Evolutionary conservation across 2,329 filamentous ascomycete species (phyloP).

Genomic region (Myrmaecium sp.): DNA sequence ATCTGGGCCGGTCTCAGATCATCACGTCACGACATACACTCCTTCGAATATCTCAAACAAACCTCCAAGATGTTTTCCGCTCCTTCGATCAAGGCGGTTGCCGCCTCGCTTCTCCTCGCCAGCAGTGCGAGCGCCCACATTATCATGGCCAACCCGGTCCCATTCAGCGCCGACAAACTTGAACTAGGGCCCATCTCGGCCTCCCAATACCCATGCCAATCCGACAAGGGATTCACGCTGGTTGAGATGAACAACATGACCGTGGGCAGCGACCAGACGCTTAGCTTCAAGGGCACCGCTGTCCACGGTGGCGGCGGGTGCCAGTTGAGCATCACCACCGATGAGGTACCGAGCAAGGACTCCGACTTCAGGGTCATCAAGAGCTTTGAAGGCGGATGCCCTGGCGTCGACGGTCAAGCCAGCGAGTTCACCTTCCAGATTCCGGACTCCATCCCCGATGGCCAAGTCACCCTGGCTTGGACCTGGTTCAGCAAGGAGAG

Average conservation of each 20-base stretch:
- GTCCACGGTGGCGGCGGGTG: constrained; percentile 84
- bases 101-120: constrained; percentile 31
- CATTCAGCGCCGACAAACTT: constrained; percentile 35
- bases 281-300: constrained; percentile 55
- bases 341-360: constrained; percentile 33
- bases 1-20: too few species aligned
- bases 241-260: constrained; percentile 31
- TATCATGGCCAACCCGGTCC: constrained; percentile 49
- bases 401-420: constrained; percentile 43
- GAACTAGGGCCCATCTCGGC: constrained; percentile 48
- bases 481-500: constrained; percentile 72
- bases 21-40: too few species aligned
- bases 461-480: constrained; percentile 72
- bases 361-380: constrained; percentile 78
- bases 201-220: constrained; percentile 57
- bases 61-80: not conserved
- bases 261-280: constrained; percentile 42
- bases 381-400: constrained; percentile 75
- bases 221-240: constrained; percentile 13
- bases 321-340: constrained; percentile 60
- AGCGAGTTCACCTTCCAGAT: constrained; percentile 52
- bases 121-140: constrained; percentile 55
- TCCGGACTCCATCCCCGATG: constrained; percentile 52
- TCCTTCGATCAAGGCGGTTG: constrained; percentile 29
- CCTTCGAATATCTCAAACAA: too few species aligned